phyloP scores from a whole-genome alignment of 148 eudicot species.

The Fagopyrum esculentum region DNA sequence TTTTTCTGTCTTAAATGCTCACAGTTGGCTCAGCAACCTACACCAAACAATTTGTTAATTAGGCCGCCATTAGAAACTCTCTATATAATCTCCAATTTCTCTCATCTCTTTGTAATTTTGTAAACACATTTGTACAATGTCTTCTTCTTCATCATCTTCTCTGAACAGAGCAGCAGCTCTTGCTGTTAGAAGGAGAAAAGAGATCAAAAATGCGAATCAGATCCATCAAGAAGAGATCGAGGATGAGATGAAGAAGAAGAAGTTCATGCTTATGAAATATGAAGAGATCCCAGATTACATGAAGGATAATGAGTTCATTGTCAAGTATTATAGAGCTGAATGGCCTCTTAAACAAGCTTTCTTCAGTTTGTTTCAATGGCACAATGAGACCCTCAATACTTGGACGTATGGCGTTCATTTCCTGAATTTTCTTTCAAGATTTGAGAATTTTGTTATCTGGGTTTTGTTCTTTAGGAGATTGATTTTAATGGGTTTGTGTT shows the following conservation, averaged over 20 bases:
- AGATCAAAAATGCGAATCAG: not conserved
- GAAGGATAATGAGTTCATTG: slow-evolving; percentile 90
- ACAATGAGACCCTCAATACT: slow-evolving; percentile 87
- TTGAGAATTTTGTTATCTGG: not conserved
- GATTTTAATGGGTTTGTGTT: slow-evolving; percentile 1
- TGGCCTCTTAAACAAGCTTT: slow-evolving; percentile 79
- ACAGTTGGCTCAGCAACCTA: slow-evolving; percentile 13
- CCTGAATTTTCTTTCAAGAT: not conserved
- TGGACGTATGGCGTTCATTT: slow-evolving; percentile 58
- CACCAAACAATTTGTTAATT: not conserved
- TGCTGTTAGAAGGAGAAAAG: slow-evolving; percentile 6
- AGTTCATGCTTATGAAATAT: slow-evolving; percentile 30
- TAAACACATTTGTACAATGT: slow-evolving; percentile 1
- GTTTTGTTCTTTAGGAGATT: not conserved
- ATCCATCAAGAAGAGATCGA: not conserved
- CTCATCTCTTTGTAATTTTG: not conserved
- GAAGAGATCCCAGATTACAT: slow-evolving; percentile 79
- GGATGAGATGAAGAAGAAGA: slow-evolving; percentile 9
- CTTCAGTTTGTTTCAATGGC: slow-evolving; percentile 85
- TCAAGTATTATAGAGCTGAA: slow-evolving; percentile 64
- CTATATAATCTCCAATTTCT: not conserved
- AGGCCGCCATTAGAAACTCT: not conserved
- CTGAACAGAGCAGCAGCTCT: slow-evolving; percentile 1
- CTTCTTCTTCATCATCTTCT: not conserved
- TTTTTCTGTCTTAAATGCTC: not conserved